These are phyloP conservation scores for Cryptococcus amylolentus DNA, from an alignment of 1,284 basidiomycete genomes.

Conservation along the genomic window DNA sequence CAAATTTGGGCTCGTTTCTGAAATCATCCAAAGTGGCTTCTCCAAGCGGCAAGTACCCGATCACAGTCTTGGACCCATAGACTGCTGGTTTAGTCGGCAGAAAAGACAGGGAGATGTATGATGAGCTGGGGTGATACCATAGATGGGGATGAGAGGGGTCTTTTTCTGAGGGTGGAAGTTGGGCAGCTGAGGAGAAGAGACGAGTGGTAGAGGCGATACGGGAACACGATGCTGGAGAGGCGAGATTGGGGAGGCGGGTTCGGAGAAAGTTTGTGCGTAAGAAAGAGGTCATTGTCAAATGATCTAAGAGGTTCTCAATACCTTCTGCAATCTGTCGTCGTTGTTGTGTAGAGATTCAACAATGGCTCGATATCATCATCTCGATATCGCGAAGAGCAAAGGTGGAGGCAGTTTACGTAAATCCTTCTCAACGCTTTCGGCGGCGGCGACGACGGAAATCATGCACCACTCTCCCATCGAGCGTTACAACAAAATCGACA, in stretches of 20 bases:
- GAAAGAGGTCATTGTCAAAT: neutral
- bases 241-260: neutral
- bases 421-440: no score
- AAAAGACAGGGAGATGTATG: constrained; percentile 33
- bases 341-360: no score
- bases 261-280: neutral
- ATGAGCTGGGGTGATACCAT: constrained; percentile 36
- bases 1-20: constrained; percentile 32
- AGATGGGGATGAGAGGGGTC: constrained; percentile 43
- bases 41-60: constrained; percentile 38
- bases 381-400: no score
- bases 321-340: no score
- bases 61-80: constrained; percentile 16
- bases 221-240: neutral
- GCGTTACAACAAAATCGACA: no score
- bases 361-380: no score
- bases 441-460: no score
- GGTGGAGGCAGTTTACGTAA: no score
- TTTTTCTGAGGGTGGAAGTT: constrained; percentile 11
- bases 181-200: neutral
- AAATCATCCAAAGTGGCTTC: constrained; percentile 36
- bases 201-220: neutral
- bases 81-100: constrained; percentile 25
- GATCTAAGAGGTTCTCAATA: neutral
- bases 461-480: no score